Percentiles rank a stretch among this genome's conserved stretches.
These are phyloP conservation scores for Solanum bukasovii DNA, from an alignment of 257 asterid species.

Conservation along the genomic window DNA sequence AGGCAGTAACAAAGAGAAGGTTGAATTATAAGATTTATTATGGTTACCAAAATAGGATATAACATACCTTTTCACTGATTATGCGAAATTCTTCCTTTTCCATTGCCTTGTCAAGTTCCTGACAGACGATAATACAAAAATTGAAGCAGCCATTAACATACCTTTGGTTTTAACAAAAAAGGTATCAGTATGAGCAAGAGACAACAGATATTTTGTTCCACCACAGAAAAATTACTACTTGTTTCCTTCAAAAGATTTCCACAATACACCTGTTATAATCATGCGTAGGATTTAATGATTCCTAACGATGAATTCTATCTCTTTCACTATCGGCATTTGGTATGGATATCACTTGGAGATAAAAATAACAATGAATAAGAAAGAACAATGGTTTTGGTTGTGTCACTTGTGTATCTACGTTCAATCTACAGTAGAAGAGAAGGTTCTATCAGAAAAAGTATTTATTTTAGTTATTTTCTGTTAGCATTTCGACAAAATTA, in stretches of 20 bases:
- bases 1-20: neutral
- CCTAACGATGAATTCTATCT: neutral
- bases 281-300: neutral
- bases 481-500: neutral
- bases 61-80: neutral
- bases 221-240: neutral
- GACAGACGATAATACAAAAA: neutral
- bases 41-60: neutral
- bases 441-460: neutral
- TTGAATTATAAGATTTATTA: neutral
- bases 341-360: neutral
- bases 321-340: neutral
- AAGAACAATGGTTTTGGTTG: neutral
- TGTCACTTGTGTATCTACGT: neutral
- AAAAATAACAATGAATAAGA: neutral
- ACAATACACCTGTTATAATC: neutral
- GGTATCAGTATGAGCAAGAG: neutral
- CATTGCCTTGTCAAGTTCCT: constrained; percentile 9
- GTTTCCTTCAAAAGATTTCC: neutral
- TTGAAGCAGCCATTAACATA: neutral
- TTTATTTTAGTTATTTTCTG: neutral
- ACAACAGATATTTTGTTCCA: neutral
- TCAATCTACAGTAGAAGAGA: neutral
- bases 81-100: constrained; percentile 3
- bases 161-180: neutral